A percentile compares a stretch with the other conserved stretches of the same genome.
Conservation (phyloP, 345 rosid genomes). For the Firmiana major region DNA sequence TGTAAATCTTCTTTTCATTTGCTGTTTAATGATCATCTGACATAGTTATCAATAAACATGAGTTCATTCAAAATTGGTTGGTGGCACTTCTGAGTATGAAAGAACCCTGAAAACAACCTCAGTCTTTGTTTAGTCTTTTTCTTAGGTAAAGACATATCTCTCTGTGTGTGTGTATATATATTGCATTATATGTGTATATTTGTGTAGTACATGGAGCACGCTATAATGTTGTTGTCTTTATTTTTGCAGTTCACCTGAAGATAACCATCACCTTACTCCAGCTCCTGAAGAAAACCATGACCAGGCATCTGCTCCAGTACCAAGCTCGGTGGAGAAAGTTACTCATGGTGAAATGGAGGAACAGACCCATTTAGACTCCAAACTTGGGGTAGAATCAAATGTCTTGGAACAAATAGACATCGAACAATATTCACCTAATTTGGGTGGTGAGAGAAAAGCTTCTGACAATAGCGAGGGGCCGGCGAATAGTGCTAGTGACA, state of each 20-base stretch:
- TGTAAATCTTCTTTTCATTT: not conserved
- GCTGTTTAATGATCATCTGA: not conserved
- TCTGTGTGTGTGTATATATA: not conserved
- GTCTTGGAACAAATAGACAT: slow-evolving; percentile 40
- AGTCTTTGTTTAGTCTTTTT: not conserved
- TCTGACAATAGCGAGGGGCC: slow-evolving; percentile 64
- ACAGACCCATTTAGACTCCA: slow-evolving; percentile 35
- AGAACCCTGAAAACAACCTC: not conserved
- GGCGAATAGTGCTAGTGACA: slow-evolving; percentile 76
- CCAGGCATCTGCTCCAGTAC: slow-evolving; percentile 44
- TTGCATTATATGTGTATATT: not conserved
- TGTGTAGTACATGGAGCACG: not conserved
- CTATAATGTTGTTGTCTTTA: not conserved
- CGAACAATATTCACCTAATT: slow-evolving; percentile 45
- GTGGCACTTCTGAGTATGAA: not conserved
- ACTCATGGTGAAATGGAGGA: slow-evolving; percentile 31
- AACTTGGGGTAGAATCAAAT: slow-evolving; percentile 38
- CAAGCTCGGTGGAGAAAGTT: slow-evolving; percentile 35
- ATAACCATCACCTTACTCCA: slow-evolving; percentile 36
- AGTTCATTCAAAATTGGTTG: not conserved
- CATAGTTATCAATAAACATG: not conserved
- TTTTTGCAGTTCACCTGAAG: slow-evolving; percentile 75
- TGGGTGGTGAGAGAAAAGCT: slow-evolving; percentile 55
- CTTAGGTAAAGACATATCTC: not conserved
- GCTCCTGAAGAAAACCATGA: slow-evolving; percentile 43